These are phyloP conservation scores for Malassezia vespertilionis DNA, from an alignment of 1,284 basidiomycete genomes.

Conservation along the genomic window DNA sequence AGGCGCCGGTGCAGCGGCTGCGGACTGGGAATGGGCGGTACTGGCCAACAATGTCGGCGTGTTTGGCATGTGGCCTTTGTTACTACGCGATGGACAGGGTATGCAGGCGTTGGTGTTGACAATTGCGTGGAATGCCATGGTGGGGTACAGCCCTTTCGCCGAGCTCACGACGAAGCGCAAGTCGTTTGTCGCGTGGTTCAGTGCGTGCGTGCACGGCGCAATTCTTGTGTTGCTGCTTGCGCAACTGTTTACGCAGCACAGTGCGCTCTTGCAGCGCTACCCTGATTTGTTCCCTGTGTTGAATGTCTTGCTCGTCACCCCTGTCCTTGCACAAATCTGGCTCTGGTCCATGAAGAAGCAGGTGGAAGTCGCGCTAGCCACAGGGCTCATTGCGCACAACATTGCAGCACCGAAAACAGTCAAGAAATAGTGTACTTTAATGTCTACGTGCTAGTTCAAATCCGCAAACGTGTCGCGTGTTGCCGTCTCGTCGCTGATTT, in stretches of 20 bases:
- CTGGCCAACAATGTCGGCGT: slow-evolving; percentile 74
- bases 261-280: slow-evolving; percentile 58
- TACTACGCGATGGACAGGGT: slow-evolving; percentile 67
- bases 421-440: slow-evolving; percentile 5
- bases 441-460: slow-evolving; percentile 11
- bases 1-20: slow-evolving; percentile 50
- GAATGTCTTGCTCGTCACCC: slow-evolving; percentile 70
- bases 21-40: slow-evolving; percentile 64
- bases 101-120: slow-evolving; percentile 61
- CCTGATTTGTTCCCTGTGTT: slow-evolving; percentile 76
- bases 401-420: background rate
- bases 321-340: slow-evolving; percentile 59
- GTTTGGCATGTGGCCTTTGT: slow-evolving; percentile 74
- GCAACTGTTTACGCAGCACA: too few relatives aligned
- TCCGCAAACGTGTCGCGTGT: background rate
- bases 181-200: slow-evolving; percentile 10
- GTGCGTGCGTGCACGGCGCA: slow-evolving; percentile 49
- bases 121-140: slow-evolving; percentile 66
- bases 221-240: slow-evolving; percentile 57
- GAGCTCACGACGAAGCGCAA: slow-evolving; percentile 9
- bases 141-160: slow-evolving; percentile 56
- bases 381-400: slow-evolving; percentile 20
- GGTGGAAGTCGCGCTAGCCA: slow-evolving; percentile 38
- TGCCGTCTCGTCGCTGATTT: background rate
- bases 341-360: slow-evolving; percentile 47